phyloP scores from a whole-genome alignment of 305 asterid genomes.

The Ajuga reptans region DNA sequence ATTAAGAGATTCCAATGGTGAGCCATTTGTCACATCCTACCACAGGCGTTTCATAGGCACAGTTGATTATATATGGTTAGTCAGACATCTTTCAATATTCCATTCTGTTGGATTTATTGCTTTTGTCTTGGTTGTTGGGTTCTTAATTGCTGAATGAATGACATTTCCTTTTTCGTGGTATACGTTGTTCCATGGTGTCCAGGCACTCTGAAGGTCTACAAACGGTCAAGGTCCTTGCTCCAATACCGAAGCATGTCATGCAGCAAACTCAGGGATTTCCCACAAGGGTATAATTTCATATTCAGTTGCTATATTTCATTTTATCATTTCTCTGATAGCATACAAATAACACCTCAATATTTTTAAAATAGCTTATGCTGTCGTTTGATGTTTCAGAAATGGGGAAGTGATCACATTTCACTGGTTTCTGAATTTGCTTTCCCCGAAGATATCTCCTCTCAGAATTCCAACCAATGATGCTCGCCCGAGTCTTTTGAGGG shows the following conservation, averaged over 20 bases:
- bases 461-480: conserved; percentile 22
- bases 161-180: conserved; percentile 10
- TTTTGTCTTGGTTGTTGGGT: background rate
- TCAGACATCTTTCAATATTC: conserved; percentile 14
- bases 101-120: background rate
- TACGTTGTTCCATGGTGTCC: conserved; percentile 19
- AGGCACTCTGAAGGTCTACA: conserved; percentile 88
- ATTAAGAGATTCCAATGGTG: conserved; percentile 72
- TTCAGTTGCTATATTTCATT: background rate
- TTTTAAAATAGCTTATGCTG: too few species aligned
- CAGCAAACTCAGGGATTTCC: conserved; percentile 82
- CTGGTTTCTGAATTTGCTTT: conserved; percentile 82
- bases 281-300: conserved; percentile 54
- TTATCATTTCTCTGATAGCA: background rate
- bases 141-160: background rate
- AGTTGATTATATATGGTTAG: conserved; percentile 94
- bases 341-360: background rate
- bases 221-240: conserved; percentile 73
- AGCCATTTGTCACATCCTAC: conserved; percentile 83
- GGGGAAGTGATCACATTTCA: conserved; percentile 99
- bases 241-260: conserved; percentile 89
- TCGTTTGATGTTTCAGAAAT: conserved; percentile 52
- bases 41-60: conserved; percentile 81
- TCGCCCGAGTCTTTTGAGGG: background rate
- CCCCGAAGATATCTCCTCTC: conserved; percentile 28